A percentile compares a stretch with the other conserved stretches of the same genome.
phyloP scores from a whole-genome alignment of 768 basidiomycete species.

The Candolleomyces efflorescens region DNA sequence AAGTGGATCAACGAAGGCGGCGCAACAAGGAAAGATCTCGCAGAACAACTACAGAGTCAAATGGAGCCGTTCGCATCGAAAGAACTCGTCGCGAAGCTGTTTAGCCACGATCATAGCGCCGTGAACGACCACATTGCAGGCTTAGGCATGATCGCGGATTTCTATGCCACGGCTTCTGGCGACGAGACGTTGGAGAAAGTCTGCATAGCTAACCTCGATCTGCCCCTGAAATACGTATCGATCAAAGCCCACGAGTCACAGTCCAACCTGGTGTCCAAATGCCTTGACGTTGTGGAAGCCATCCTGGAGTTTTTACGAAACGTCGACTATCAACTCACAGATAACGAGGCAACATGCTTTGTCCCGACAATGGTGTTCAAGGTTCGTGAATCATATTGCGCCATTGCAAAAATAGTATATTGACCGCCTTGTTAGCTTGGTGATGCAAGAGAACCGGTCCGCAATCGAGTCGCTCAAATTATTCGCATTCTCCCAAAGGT shows the following conservation, averaged over 20 bases:
- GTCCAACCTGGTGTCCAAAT: conserved; percentile 82
- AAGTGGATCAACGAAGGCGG: conserved; percentile 88
- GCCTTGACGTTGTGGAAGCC: conserved; percentile 81
- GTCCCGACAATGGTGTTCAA: conserved; percentile 88
- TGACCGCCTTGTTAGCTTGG: conserved; percentile 61
- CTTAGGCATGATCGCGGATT: conserved; percentile 67
- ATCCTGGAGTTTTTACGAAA: conserved; percentile 72
- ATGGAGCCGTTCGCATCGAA: conserved; percentile 85
- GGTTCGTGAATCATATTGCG: conserved; percentile 36
- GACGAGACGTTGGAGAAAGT: conserved; percentile 57
- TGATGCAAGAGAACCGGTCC: conserved; percentile 82
- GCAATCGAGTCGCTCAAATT: conserved; percentile 76
- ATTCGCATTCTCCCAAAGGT: conserved; percentile 84
- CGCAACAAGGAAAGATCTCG: conserved; percentile 79
- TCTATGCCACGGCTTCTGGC: conserved; percentile 57
- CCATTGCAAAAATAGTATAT: background rate
- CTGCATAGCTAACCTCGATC: conserved; percentile 84
- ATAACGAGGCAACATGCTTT: conserved; percentile 83
- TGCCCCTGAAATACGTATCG: conserved; percentile 90
- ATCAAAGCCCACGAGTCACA: conserved; percentile 88
- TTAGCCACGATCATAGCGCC: conserved; percentile 94
- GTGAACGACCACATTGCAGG: conserved; percentile 90
- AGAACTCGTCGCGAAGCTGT: conserved; percentile 71
- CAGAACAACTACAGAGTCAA: conserved; percentile 81
- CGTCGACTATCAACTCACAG: conserved; percentile 73